These are phyloP conservation scores for Uncinocarpus reesii DNA, from an alignment of 2,329 filamentous ascomycete species.

Conservation along the genomic window DNA sequence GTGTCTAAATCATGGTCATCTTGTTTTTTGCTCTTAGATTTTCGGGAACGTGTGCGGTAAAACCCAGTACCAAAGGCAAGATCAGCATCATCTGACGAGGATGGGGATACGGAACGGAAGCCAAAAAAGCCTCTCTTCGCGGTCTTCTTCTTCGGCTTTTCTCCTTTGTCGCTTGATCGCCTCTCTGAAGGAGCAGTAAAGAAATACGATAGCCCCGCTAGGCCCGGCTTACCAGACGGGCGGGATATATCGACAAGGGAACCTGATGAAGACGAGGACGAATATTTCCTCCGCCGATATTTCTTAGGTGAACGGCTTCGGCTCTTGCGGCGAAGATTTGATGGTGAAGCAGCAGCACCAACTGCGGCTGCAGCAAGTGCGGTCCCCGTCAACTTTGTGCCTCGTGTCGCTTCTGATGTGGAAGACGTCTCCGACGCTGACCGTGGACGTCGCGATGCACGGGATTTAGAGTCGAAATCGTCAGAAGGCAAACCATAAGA, in stretches of 20 bases:
- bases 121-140: conserved; percentile 45
- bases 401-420: conserved; percentile 5
- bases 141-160: conserved; percentile 40
- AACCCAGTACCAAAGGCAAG: conserved; percentile 55
- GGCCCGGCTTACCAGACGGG: conserved; percentile 39
- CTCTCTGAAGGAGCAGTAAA: conserved; percentile 53
- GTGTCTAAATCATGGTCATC: conserved; percentile 34
- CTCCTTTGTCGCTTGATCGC: conserved; percentile 26
- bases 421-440: conserved; percentile 5
- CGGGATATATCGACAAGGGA: conserved; percentile 59
- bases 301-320: conserved; percentile 31
- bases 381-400: conserved; percentile 19
- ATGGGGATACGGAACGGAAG: conserved; percentile 42
- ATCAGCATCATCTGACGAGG: conserved; percentile 57
- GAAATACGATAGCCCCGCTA: conserved; percentile 51
- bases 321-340: conserved; percentile 20
- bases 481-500: not conserved
- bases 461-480: not conserved
- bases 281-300: conserved; percentile 19
- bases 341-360: conserved; percentile 23
- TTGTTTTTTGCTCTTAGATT: conserved; percentile 26
- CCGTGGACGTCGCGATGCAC: not conserved
- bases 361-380: conserved; percentile 32
- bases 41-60: conserved; percentile 24
- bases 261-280: conserved; percentile 48